Percentiles rank a stretch among this genome's conserved stretches.
These are phyloP conservation scores for Pycnococcus provasolii DNA, from an alignment of 139 green algal species.

Conservation along the genomic window DNA sequence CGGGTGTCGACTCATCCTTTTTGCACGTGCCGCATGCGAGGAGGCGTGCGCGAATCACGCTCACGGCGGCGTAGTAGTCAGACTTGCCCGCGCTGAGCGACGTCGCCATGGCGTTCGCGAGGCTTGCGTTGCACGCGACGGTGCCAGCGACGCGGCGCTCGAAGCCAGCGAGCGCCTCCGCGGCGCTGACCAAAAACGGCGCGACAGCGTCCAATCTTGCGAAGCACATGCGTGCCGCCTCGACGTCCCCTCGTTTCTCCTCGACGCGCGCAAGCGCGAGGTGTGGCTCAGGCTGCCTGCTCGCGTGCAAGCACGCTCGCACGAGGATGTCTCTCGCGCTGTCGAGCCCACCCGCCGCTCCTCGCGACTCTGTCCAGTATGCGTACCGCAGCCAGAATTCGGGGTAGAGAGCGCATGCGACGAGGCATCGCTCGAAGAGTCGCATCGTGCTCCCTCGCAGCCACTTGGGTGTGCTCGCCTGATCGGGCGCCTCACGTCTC, in stretches of 20 bases:
- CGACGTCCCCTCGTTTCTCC: slow-evolving; percentile 46
- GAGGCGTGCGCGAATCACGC: neutral
- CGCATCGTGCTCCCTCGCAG: slow-evolving; percentile 10
- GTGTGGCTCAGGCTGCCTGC: slow-evolving; percentile 44
- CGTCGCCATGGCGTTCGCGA: neutral
- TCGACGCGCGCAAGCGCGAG: slow-evolving; percentile 57
- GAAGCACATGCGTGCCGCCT: slow-evolving; percentile 36
- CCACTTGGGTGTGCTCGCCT: slow-evolving; percentile 10
- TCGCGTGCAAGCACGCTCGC: slow-evolving; percentile 46
- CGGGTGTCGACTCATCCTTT: neutral
- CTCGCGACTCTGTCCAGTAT: slow-evolving; percentile 41
- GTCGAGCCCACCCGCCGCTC: slow-evolving; percentile 14
- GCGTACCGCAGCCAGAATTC: slow-evolving; percentile 76
- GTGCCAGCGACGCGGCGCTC: slow-evolving; percentile 28
- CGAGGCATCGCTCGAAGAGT: slow-evolving; percentile 74
- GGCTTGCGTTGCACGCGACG: slow-evolving; percentile 11
- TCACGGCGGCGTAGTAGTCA: neutral
- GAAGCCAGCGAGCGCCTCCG: slow-evolving; percentile 46
- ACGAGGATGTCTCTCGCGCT: slow-evolving; percentile 34
- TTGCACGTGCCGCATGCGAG: neutral
- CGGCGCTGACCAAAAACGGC: slow-evolving; percentile 22
- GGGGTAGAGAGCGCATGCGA: slow-evolving; percentile 69
- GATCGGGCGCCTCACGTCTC: slow-evolving; percentile 20
- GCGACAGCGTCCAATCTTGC: neutral
- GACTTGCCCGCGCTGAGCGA: slow-evolving; percentile 17